A percentile compares a stretch with the other conserved stretches of the same genome.
phyloP scores from a whole-genome alignment of 768 basidiomycete genomes.

The Lactarius sp. region DNA sequence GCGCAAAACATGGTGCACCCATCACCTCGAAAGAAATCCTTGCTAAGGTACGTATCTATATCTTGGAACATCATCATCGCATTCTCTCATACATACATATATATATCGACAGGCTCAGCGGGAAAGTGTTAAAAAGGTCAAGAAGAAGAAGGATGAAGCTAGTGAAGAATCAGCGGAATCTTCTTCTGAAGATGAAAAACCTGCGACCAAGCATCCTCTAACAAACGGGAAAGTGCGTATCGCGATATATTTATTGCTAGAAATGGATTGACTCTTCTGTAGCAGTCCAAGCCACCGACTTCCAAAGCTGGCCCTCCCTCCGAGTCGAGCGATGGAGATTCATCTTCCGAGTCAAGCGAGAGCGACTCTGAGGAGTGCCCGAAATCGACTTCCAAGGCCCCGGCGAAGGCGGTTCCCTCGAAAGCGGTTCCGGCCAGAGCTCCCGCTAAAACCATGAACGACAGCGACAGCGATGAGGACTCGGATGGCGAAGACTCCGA shows the following conservation, averaged over 20 bases:
- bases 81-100: neutral
- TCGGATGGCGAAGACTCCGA: slow-evolving; percentile 18
- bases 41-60: slow-evolving; percentile 33
- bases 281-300: slow-evolving; percentile 32
- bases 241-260: neutral
- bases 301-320: slow-evolving; percentile 28
- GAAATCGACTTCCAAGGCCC: neutral
- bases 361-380: slow-evolving; percentile 9
- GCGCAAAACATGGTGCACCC: slow-evolving; percentile 30
- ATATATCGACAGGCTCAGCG: neutral
- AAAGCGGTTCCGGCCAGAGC: neutral
- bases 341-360: slow-evolving; percentile 26
- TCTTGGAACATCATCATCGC: neutral
- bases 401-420: neutral
- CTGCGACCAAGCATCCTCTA: slow-evolving; percentile 29
- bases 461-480: slow-evolving; percentile 1
- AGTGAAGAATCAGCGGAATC: slow-evolving; percentile 33
- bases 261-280: neutral
- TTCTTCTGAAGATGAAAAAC: slow-evolving; percentile 37
- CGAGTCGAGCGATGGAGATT: slow-evolving; percentile 26
- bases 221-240: slow-evolving; percentile 15
- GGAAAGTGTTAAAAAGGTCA: slow-evolving; percentile 25
- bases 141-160: slow-evolving; percentile 28
- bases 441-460: neutral
- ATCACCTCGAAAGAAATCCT: slow-evolving; percentile 41